Evolutionary conservation across 2,329 filamentous ascomycete species (phyloP), one percentile per base, ranked within the genome.

Genomic region (Aspergillus novofumigatus): DNA sequence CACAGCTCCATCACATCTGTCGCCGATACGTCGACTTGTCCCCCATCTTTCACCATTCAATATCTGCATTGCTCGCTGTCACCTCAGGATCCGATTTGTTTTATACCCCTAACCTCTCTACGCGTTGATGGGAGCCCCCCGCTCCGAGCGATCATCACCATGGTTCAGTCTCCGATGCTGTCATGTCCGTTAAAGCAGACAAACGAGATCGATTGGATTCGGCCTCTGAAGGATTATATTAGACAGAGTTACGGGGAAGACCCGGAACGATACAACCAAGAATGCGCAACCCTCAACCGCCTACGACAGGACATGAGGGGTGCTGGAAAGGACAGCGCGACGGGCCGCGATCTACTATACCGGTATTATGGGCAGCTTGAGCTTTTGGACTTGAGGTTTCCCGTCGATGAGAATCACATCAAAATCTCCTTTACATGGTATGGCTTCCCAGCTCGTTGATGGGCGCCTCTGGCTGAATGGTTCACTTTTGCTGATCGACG

Each of bases 401-500:
- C 95, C 0, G 92, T 99, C 49, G 94, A 99, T 67, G 94, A 99
- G 79, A 94, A 96, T 70, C 93, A 99, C 72, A 97, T 99, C 79
- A 97, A 97, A 79, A 96, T 99, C 69, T 91, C 90, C 7, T 99
- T 99, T 73, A 97, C 93, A 63, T 99, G 94, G 94, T 96, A 84
- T 61, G 78, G 28, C 47, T 56, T 51, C 38, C 35, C 20, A 32
- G 6, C 45, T 17, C 20, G 14, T 47, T 49, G 1, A 17, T 23
- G n/a, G 26, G 44, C 21, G 2, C 21, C 21, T 14, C 14, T 14
- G 21, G 20, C 6, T 1, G 1, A 41, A 20, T 51, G 23, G 11
- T 49, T 45, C 53, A n/a, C 32, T 26, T 8, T 26, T 47, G n/a
- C 23, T 52, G 17, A 50, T 56, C 56, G 23, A 62, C 48, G 23